Evolutionary conservation across 1,139 yeast genomes (phyloP).

Genomic region (Petasospora fabianii): DNA sequence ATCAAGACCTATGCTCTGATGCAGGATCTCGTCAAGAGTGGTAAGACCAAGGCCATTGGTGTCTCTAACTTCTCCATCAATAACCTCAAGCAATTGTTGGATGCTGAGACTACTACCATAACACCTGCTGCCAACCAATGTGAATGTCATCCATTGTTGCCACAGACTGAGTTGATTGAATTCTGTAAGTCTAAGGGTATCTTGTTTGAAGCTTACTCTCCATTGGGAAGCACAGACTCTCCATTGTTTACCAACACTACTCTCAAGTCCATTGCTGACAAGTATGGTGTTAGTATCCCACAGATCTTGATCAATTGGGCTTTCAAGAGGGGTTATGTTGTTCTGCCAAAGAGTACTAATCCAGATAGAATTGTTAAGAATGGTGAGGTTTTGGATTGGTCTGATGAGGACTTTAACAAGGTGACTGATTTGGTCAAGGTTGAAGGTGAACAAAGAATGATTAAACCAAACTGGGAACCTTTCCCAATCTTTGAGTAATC

Average conservation of each 20-base stretch:
- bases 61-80: conserved; percentile 69
- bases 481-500: conserved; percentile 27
- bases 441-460: conserved; percentile 49
- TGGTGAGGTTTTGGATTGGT: conserved; percentile 46
- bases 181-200: conserved; percentile 54
- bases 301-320: conserved; percentile 71
- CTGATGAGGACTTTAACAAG: conserved; percentile 49
- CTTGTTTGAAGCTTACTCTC: conserved; percentile 71
- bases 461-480: conserved; percentile 29
- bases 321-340: conserved; percentile 63
- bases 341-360: conserved; percentile 69
- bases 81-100: conserved; percentile 49
- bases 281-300: conserved; percentile 53
- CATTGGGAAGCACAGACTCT: conserved; percentile 69
- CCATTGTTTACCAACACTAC: conserved; percentile 54
- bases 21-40: conserved; percentile 56
- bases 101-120: conserved; percentile 45
- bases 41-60: conserved; percentile 68
- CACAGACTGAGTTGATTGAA: conserved; percentile 60
- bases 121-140: conserved; percentile 73
- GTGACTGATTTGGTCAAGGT: conserved; percentile 43
- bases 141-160: conserved; percentile 72
- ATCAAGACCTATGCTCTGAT: conserved; percentile 67
- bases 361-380: conserved; percentile 59
- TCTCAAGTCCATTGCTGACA: conserved; percentile 50